Base-by-base conservation (phyloP, 805 yeast genomes). In the Ogataea corticis region DNA sequence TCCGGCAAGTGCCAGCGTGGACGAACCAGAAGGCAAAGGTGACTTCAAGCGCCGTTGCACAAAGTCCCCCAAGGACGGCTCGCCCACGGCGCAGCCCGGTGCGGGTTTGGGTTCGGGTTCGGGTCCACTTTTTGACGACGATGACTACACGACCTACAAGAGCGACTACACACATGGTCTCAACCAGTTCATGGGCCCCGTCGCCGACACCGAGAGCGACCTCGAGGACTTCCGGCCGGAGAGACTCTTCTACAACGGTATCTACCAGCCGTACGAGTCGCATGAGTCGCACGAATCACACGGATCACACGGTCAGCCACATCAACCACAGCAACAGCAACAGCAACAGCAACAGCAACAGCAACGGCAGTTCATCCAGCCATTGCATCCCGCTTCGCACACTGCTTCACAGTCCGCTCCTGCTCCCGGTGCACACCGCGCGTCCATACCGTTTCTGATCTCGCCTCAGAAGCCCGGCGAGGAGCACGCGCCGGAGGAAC, bases 171-270 rank as follows among this genome's bases (percentile, higher is more conserved):
- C 11, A 5, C 31, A 40, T 5, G 43, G 21, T 7, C 16, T 40
- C 12, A 32, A n/a, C 4, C 14, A 33, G 5, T 23, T 40, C 11
- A 17, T 40, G 14, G 42, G 34, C 11, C 34, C 28, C 28, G n/a
- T 35, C 7, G 23, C 34, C 17, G 42, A 47, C 17, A 37, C 25
- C 17, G 48, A 42, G 14, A 10, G 25, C 16, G 54, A 44, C 7
- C 30, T 47, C 23, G 47, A 39, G 11, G 30, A 41, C 15, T 51
- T 51, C 41, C 35, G 38, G 18, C 48, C 54, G 16, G 49, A 42
- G n/a, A 21, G 42, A 17, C 38, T 50, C 29, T 50, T 50, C 29
- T 29, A 40, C 15, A 31, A 41, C 36, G 37, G 32, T 2, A 31
- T 40, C 16, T 34, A 25, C 14, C 38, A 27, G 17, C 38, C 38